These are phyloP conservation scores for Crucibulum laeve DNA, from an alignment of 768 basidiomycete genomes.

Conservation along the genomic window DNA sequence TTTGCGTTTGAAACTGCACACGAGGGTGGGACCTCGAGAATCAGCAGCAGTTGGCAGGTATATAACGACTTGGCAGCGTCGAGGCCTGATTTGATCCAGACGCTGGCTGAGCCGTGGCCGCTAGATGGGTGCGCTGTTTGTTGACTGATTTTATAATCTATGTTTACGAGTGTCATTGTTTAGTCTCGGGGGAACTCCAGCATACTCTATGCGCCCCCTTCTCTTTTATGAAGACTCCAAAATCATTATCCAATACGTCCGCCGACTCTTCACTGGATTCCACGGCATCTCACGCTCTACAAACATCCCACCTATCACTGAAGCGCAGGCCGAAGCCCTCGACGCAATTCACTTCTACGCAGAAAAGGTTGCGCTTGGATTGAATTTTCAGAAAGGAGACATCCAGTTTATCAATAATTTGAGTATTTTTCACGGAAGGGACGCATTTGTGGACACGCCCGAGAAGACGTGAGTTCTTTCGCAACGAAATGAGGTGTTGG, in stretches of 20 bases:
- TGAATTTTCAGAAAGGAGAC: conserved; percentile 45
- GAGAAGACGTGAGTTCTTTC: conserved; percentile 32
- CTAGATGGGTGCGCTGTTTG: conserved; percentile 26
- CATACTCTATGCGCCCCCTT: conserved; percentile 30
- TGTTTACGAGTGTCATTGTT: background rate
- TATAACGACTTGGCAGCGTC: conserved; percentile 44
- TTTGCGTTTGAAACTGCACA: conserved; percentile 36
- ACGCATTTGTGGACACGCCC: conserved; percentile 36
- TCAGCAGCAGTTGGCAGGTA: conserved; percentile 37
- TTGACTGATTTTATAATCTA: background rate
- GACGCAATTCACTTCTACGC: conserved; percentile 40
- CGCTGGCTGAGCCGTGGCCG: conserved; percentile 36
- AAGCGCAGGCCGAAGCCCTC: conserved; percentile 45
- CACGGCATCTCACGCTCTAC: conserved; percentile 25
- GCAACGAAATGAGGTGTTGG: background rate
- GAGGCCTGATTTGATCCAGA: conserved; percentile 38
- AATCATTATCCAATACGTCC: conserved; percentile 39
- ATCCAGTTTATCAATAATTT: conserved; percentile 46
- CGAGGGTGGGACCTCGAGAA: conserved; percentile 39
- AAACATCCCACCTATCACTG: conserved; percentile 41
- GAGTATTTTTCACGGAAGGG: conserved; percentile 38
- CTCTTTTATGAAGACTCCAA: conserved; percentile 34
- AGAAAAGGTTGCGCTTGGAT: conserved; percentile 34
- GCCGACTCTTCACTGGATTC: conserved; percentile 42
- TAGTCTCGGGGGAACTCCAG: conserved; percentile 32